phyloP scores from a whole-genome alignment of 371 early-diverging fungal species.

The Chytridium lagenaria region DNA sequence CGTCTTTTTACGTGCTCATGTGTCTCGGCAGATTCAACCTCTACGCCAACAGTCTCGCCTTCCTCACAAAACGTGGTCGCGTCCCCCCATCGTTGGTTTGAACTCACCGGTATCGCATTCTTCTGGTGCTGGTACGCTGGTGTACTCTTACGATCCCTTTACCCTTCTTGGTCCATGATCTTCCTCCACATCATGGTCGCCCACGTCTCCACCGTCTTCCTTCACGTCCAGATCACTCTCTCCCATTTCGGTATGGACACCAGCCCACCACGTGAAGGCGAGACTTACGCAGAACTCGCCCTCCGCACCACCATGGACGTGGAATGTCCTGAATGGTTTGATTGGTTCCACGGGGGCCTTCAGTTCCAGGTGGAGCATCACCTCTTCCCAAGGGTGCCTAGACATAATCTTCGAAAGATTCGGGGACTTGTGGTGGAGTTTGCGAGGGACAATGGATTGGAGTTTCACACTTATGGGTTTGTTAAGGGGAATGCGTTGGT shows the following conservation, averaged over 20 bases:
- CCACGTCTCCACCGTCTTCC: constrained; percentile 81
- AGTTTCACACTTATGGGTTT: constrained; percentile 74
- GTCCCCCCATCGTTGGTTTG: constrained; percentile 76
- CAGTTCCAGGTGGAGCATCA: constrained; percentile 95
- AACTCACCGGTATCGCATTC: constrained; percentile 69
- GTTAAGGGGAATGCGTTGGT: constrained; percentile 74
- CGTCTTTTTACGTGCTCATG: constrained; percentile 81
- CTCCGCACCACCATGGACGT: constrained; percentile 97
- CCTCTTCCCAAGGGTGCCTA: constrained; percentile 90
- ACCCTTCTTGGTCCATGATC: constrained; percentile 59
- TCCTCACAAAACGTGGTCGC: constrained; percentile 59
- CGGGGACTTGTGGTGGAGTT: constrained; percentile 78
- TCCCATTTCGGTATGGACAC: constrained; percentile 96
- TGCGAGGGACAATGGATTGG: constrained; percentile 71
- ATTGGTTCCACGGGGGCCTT: constrained; percentile 95
- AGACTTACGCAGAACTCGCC: constrained; percentile 77
- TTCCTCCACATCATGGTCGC: constrained; percentile 75
- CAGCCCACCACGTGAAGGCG: constrained; percentile 17
- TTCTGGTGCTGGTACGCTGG: constrained; percentile 84
- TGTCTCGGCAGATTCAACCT: constrained; percentile 92
- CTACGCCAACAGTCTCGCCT: constrained; percentile 75
- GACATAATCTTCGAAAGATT: constrained; percentile 80
- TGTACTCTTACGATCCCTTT: constrained; percentile 73
- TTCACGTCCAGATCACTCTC: constrained; percentile 95
- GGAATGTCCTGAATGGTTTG: constrained; percentile 91